Evolutionary conservation across 306 rosid species (phyloP), one percentile per base, ranked within the genome.

Genomic region (Quercus alba): DNA sequence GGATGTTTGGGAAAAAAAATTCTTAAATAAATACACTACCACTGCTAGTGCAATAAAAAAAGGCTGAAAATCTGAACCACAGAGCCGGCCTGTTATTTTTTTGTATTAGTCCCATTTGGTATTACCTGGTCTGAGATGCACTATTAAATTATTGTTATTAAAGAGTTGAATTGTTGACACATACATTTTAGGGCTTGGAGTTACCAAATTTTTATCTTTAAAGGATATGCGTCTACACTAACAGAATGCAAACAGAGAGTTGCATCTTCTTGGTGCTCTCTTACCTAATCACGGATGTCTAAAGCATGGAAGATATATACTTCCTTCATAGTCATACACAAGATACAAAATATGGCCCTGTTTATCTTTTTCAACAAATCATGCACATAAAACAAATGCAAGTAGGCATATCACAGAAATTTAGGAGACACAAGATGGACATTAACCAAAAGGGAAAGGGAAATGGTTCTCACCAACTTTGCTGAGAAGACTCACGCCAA

Each of bases 401-500:
- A 67, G 62, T 80, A 19, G 68, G 58, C 55, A 56, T 21, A 49
- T 80, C 81, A 46, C 75, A 77, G 49, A 52, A 72, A 25, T 33
- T 46, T 35, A 51, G 52, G 31, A 70, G 26, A 57, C 55, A 4
- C 28, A 52, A 63, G 35, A 76, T 35, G 28, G 21, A 63, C 56
- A 78, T 41, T 8, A 63, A 68, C 30, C 46, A 68, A 41, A 79
- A 56, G 52, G 70, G 63, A 56, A 75, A 74, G 35, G 31, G 30
- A 38, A 77, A 5, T 57, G 69, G 58, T 80, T 31, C 98, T 86
- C 83, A 93, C 99, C 99, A 84, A 95, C 97, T n/a, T 80, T 91
- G 89, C 89, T 85, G 79, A 95, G 94, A 84, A 95, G 97, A 88
- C 99, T 95, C 82, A 93, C 99, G 17, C 99, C 99, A 81, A 95